A percentile compares a stretch with the other conserved stretches of the same genome.
phyloP scores from a whole-genome alignment of 768 basidiomycete genomes.

The Kwoniella sp. region DNA sequence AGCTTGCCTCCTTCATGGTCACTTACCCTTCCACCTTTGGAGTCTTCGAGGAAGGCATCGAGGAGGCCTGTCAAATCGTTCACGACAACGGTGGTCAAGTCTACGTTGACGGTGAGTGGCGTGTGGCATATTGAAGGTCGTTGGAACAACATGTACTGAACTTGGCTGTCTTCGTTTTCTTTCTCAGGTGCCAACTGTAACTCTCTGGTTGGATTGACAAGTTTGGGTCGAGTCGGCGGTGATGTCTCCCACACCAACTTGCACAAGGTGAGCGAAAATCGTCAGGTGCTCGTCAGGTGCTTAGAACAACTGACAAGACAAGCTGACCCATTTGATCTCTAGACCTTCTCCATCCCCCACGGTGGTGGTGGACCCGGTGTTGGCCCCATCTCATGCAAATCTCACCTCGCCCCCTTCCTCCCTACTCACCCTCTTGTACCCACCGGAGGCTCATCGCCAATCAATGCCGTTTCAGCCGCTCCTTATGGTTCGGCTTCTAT shows the following conservation, averaged over 20 bases:
- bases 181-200: conserved; percentile 80
- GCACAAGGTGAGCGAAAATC: conserved; percentile 62
- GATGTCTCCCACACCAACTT: conserved; percentile 98
- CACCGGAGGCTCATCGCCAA: conserved; percentile 69
- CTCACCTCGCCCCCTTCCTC: conserved; percentile 92
- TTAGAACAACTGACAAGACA: too few species aligned
- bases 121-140: too few species aligned
- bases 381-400: conserved; percentile 90
- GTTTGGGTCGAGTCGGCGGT: conserved; percentile 84
- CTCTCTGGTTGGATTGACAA: conserved; percentile 88
- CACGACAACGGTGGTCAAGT: conserved; percentile 96
- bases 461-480: conserved; percentile 84
- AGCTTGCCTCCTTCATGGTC: conserved; percentile 96
- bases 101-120: conserved; percentile 76
- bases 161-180: too few species aligned
- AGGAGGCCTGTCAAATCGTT: conserved; percentile 84
- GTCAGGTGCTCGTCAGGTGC: too few species aligned
- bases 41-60: conserved; percentile 89
- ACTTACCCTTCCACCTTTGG: conserved; percentile 98
- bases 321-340: conserved; percentile 4
- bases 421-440: conserved; percentile 77
- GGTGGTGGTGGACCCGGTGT: conserved; percentile 97
- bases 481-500: conserved; percentile 96
- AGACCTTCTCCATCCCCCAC: conserved; percentile 94
- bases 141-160: too few species aligned